Evolutionary conservation across 1,284 basidiomycete genomes (phyloP), one percentile per base, ranked within the genome.

Genomic region (Pseudozyma sp.): DNA sequence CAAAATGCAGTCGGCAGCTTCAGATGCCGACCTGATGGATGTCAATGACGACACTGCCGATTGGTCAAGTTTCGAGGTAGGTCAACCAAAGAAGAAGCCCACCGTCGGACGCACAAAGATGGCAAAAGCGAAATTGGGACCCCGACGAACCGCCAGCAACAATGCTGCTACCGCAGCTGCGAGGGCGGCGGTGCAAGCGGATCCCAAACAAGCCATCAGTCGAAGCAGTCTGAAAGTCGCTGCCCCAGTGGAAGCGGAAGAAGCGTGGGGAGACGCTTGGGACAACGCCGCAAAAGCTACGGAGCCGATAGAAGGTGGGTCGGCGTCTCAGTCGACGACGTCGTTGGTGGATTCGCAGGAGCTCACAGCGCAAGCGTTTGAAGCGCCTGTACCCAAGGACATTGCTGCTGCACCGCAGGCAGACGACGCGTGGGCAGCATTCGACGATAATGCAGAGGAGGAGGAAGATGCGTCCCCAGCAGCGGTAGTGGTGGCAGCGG

Each of bases 31-130:
- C 44, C 65, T 80, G 0, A 80, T 80, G 66, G 75, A 80, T 47
- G 75, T 80, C n/a, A 37, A 77, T 50, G 79, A 79, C 56, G 79
- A 80, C 49, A 59, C 62, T 17, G 77, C 63, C 35, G 79, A 80
- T 44, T 80, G 79, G 79, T 68, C 75, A 9, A 66, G 65, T 42
- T 80, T 80, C 39, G 75, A 74, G 37, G 54, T 74, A 2, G 79
- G 68, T 4, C 66, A 69, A 30, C 58, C 64, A 5, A 78, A 74
- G 59, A 68, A 67, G 46, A 76, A 64, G 39, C 33, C 67, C 6
- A 40, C 44, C 6, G 57, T 68, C 3, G 68, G 68, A 5, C 54
- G 39, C 5, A 70, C 61, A 16, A 62, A 54, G 54, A 71, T 65
- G 65, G 70, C 57, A 13, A 64, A 61, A 34, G 70, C 70, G 34